Percentiles rank a stretch among this genome's conserved stretches.
These are phyloP conservation scores for Fusarium domesticum DNA, from an alignment of 2,329 filamentous ascomycete genomes.

Conservation along the genomic window DNA sequence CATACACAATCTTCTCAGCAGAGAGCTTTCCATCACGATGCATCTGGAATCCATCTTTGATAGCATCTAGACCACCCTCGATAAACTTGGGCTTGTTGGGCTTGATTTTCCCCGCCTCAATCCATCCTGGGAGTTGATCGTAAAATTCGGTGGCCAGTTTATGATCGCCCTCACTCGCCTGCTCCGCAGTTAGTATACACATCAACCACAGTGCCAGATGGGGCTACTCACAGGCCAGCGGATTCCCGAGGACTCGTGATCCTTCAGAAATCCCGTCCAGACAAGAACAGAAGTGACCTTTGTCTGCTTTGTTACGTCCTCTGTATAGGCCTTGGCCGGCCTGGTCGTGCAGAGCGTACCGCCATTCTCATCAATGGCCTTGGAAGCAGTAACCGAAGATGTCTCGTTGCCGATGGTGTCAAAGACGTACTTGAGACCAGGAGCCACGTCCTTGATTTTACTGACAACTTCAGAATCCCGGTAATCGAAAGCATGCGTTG, in stretches of 20 bases:
- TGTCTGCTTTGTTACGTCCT: slow-evolving; percentile 32
- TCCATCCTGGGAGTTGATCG: slow-evolving; percentile 33
- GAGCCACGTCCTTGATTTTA: slow-evolving; percentile 33
- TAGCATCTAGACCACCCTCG: slow-evolving; percentile 30
- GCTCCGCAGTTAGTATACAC: slow-evolving; percentile 1
- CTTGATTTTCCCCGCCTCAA: slow-evolving; percentile 35
- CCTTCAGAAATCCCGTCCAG: slow-evolving; percentile 41
- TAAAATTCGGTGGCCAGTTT: slow-evolving; percentile 37
- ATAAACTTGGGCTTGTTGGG: slow-evolving; percentile 33
- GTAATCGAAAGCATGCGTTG: slow-evolving; percentile 40
- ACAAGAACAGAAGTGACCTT: slow-evolving; percentile 42
- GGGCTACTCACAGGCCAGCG: slow-evolving; percentile 35
- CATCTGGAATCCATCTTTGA: slow-evolving; percentile 37
- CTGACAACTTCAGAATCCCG: slow-evolving; percentile 35
- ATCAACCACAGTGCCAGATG: background rate
- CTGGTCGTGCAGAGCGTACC: slow-evolving; percentile 41
- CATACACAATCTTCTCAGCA: slow-evolving; percentile 40
- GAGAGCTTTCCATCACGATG: slow-evolving; percentile 39
- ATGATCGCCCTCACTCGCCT: slow-evolving; percentile 37
- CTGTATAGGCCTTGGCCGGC: slow-evolving; percentile 39
- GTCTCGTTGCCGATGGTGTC: slow-evolving; percentile 41
- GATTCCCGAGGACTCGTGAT: slow-evolving; percentile 36
- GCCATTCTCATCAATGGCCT: slow-evolving; percentile 26
- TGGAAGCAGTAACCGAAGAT: slow-evolving; percentile 35
- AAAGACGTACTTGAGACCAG: slow-evolving; percentile 37